Percentiles rank a stretch among this genome's conserved stretches.
These are phyloP conservation scores for Apophysomyces elegans DNA, from an alignment of 371 early-diverging fungal genomes.

Conservation along the genomic window DNA sequence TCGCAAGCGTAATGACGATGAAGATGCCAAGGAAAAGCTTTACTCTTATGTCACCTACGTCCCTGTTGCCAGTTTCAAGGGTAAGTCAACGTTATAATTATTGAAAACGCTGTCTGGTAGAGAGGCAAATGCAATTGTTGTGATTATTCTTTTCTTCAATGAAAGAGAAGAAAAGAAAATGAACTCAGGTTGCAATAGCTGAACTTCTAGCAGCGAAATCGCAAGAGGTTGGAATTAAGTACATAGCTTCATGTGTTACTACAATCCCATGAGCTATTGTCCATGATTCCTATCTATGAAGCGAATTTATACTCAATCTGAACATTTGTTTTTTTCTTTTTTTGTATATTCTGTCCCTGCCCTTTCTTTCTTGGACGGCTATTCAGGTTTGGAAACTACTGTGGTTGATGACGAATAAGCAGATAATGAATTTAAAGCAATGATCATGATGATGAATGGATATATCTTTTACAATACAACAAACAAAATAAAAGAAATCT, in stretches of 20 bases:
- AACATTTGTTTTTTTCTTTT: background rate
- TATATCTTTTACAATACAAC: no score
- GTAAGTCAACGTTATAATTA: conserved; percentile 26
- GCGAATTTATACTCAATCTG: conserved; percentile 13
- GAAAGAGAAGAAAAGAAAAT: background rate
- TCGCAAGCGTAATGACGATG: conserved; percentile 90
- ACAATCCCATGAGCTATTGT: no score
- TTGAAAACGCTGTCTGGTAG: conserved; percentile 22
- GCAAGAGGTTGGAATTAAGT: conserved; percentile 21
- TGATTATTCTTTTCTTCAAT: background rate
- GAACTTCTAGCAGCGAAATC: conserved; percentile 24
- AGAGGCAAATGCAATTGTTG: background rate
- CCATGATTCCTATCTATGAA: conserved; percentile 20
- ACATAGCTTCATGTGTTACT: background rate
- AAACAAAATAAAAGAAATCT: no score
- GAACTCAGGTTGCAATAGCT: background rate
- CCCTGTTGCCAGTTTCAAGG: conserved; percentile 82
- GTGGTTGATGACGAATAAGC: conserved; percentile 24
- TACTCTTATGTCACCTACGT: conserved; percentile 88
- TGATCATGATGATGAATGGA: no score
- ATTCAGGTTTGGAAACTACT: conserved; percentile 24
- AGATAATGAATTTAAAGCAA: no score
- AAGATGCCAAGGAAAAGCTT: conserved; percentile 89
- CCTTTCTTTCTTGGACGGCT: conserved; percentile 1
- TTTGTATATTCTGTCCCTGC: background rate